A percentile compares a stretch with the other conserved stretches of the same genome.
These are phyloP conservation scores for Primulina huaijiensis DNA, from an alignment of 257 asterid genomes.

Conservation along the genomic window DNA sequence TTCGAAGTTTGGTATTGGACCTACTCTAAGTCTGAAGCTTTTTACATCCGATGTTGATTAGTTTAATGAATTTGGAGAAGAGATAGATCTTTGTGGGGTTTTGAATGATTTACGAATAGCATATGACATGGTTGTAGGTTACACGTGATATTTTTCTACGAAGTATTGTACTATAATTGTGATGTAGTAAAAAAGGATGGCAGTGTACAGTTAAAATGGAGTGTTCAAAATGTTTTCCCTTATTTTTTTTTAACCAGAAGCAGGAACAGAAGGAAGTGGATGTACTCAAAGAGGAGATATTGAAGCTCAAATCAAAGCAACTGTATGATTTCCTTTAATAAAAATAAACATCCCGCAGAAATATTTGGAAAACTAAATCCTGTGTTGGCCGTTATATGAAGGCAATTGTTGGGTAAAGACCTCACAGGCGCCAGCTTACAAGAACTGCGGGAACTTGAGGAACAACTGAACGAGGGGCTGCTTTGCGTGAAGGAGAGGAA, in stretches of 20 bases:
- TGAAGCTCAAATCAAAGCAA: slow-evolving; percentile 49
- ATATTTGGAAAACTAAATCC: not conserved
- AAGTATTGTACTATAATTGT: not conserved
- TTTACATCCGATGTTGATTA: not conserved
- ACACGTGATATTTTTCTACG: not conserved
- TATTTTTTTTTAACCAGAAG: slow-evolving; percentile 22
- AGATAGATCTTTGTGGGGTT: not conserved
- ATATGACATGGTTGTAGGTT: not conserved
- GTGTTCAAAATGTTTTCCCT: no score
- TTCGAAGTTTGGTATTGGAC: not conserved
- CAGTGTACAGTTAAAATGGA: no score
- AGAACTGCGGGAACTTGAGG: slow-evolving; percentile 56
- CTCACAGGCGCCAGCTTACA: slow-evolving; percentile 44
- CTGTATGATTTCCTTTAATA: slow-evolving; percentile 38
- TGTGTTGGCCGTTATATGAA: slow-evolving; percentile 23
- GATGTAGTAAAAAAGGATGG: not conserved
- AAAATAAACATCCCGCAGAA: slow-evolving; percentile 4
- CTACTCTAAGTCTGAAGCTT: not conserved
- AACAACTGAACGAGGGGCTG: slow-evolving; percentile 57
- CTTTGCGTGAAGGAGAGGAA: slow-evolving; percentile 57
- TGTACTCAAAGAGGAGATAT: slow-evolving; percentile 52
- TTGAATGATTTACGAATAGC: not conserved
- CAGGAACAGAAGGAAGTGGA: slow-evolving; percentile 47
- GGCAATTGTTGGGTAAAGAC: slow-evolving; percentile 70
- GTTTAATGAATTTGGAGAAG: slow-evolving; percentile 7